Evolutionary conservation across 306 rosid species (phyloP).

Genomic region (Quercus gilva): DNA sequence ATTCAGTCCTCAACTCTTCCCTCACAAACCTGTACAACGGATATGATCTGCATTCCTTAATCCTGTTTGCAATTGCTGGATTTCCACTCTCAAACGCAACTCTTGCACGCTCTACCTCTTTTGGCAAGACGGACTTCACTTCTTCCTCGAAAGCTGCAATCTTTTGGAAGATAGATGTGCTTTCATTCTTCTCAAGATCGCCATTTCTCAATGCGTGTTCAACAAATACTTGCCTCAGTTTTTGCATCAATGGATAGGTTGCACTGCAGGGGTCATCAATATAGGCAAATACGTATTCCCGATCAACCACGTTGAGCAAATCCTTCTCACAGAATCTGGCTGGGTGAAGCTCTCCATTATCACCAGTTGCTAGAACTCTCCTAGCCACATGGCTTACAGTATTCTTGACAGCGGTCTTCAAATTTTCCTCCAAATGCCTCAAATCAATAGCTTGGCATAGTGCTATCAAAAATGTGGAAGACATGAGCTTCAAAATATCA

Average conservation of each 20-base stretch:
- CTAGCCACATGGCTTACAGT: slow-evolving; percentile 28
- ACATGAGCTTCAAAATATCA: slow-evolving; percentile 46
- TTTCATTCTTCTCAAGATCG: slow-evolving; percentile 22
- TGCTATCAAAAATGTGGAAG: slow-evolving; percentile 43
- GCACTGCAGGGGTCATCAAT: slow-evolving; percentile 42
- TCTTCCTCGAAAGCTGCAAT: slow-evolving; percentile 39
- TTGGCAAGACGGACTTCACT: slow-evolving; percentile 33
- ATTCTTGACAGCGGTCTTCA: slow-evolving; percentile 23
- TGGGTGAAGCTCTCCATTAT: slow-evolving; percentile 19
- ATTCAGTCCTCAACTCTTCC: slow-evolving; percentile 31
- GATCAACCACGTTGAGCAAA: slow-evolving; percentile 36
- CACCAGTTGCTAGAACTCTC: slow-evolving; percentile 18
- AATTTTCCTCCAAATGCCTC: slow-evolving; percentile 48
- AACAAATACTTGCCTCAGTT: slow-evolving; percentile 43
- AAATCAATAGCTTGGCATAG: slow-evolving; percentile 55
- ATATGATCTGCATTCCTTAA: slow-evolving; percentile 46
- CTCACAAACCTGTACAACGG: slow-evolving; percentile 52
- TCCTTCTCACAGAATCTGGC: slow-evolving; percentile 22
- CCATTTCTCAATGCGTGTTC: slow-evolving; percentile 35
- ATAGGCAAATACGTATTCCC: slow-evolving; percentile 43
- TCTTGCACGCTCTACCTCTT: slow-evolving; percentile 41
- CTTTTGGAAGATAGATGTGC: slow-evolving; percentile 30
- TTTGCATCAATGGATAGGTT: slow-evolving; percentile 32
- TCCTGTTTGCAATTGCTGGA: slow-evolving; percentile 33
- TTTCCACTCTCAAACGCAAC: slow-evolving; percentile 35